Evolutionary conservation across 2,329 filamentous ascomycete genomes (phyloP).

Genomic region (Cercospora sp.): DNA sequence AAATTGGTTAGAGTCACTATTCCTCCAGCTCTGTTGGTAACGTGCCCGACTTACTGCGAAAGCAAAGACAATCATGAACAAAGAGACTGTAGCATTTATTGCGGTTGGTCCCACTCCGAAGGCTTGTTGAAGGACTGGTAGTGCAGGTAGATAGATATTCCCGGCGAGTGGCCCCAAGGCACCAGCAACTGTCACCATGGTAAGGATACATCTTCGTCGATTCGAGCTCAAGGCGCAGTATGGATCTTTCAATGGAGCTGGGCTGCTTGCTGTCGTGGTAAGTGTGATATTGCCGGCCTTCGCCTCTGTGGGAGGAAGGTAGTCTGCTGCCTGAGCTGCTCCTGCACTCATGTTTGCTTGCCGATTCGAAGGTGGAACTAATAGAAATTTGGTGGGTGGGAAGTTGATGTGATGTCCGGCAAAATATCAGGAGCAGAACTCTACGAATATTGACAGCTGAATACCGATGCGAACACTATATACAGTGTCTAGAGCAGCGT

Average conservation of each 20-base stretch:
- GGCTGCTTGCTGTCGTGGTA: no score
- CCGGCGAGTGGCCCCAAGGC: constrained; percentile 9
- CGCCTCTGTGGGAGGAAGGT: no score
- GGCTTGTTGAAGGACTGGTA: constrained; percentile 8
- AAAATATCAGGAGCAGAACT: neutral
- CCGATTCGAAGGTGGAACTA: no score
- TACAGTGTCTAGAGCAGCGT: neutral
- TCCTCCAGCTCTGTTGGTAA: neutral
- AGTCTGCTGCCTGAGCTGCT: no score
- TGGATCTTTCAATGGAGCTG: neutral
- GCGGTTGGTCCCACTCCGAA: constrained; percentile 5
- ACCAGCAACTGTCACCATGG: constrained; percentile 9
- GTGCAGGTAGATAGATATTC: constrained; percentile 14
- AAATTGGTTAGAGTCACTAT: neutral
- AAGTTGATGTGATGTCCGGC: neutral
- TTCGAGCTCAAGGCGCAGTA: constrained; percentile 5
- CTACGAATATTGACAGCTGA: neutral
- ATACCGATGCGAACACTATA: no score
- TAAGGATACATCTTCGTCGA: constrained; percentile 12
- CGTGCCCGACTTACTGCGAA: constrained; percentile 6
- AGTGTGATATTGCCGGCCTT: no score
- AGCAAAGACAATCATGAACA: constrained; percentile 12
- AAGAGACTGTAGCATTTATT: constrained; percentile 11
- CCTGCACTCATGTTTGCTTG: no score
- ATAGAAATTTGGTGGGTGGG: no score